phyloP scores from a whole-genome alignment of 1,284 basidiomycete genomes.

The Coniferiporia sulphurascens region DNA sequence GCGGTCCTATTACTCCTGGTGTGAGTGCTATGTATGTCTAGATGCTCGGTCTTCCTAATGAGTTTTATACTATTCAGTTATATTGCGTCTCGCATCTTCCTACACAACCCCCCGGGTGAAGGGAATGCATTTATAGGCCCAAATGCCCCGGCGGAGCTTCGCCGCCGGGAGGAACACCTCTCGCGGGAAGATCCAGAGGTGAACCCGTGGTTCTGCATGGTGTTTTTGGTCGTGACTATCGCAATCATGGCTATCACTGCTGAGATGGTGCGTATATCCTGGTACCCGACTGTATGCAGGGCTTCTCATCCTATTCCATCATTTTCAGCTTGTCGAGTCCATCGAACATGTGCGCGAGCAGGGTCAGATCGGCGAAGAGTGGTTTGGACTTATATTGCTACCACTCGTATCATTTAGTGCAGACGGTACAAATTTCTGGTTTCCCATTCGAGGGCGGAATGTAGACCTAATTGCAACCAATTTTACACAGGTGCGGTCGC shows the following conservation, averaged over 20 bases:
- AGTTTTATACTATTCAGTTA: conserved; percentile 37
- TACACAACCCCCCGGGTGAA: conserved; percentile 63
- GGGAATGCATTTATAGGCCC: conserved; percentile 41
- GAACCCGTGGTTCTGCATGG: conserved; percentile 55
- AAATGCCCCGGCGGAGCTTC: conserved; percentile 41
- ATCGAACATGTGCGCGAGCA: conserved; percentile 47
- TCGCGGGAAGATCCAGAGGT: conserved; percentile 45
- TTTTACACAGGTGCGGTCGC: conserved; percentile 22
- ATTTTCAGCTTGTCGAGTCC: conserved; percentile 51
- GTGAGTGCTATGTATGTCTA: conserved; percentile 32
- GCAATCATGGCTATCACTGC: conserved; percentile 60
- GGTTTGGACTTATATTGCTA: conserved; percentile 66
- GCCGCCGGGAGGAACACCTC: conserved; percentile 40
- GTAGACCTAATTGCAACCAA: conserved; percentile 25
- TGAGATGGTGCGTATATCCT: conserved; percentile 49
- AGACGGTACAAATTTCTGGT: conserved; percentile 56
- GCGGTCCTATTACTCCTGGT: conserved; percentile 55
- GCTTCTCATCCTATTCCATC: background rate
- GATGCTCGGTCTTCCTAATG: background rate
- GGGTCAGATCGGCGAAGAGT: conserved; percentile 46
- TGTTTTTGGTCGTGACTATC: conserved; percentile 47
- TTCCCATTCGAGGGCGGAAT: conserved; percentile 33
- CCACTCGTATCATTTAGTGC: conserved; percentile 67
- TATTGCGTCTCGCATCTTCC: conserved; percentile 56
- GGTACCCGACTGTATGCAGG: background rate